Percentiles rank a stretch among this genome's conserved stretches.
These are phyloP conservation scores for Cladophialophora exuberans DNA, from an alignment of 2,329 filamentous ascomycete genomes.

Conservation along the genomic window DNA sequence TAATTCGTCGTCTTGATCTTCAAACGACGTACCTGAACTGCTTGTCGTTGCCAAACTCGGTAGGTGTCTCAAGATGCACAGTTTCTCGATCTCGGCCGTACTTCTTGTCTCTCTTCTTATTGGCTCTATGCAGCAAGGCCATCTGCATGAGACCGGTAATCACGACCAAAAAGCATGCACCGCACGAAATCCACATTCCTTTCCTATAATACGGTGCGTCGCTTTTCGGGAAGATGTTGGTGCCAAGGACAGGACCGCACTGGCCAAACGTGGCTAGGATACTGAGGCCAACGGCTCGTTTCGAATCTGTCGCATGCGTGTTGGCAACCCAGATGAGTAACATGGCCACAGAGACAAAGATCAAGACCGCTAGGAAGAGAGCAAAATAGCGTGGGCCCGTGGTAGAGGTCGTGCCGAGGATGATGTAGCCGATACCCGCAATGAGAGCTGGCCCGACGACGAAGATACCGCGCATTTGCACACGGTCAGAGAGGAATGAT, in stretches of 20 bases:
- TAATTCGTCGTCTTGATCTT: too few relatives aligned
- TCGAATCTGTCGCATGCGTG: conserved; percentile 29
- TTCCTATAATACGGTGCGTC: conserved; percentile 42
- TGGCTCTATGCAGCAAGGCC: conserved; percentile 16
- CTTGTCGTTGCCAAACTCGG: conserved; percentile 20
- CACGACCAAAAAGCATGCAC: conserved; percentile 35
- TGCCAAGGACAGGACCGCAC: conserved; percentile 74
- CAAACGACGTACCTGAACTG: conserved; percentile 25
- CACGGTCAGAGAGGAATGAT: conserved; percentile 66
- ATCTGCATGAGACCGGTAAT: conserved; percentile 22
- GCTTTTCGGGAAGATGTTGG: conserved; percentile 46
- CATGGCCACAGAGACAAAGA: conserved; percentile 71
- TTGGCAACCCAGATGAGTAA: conserved; percentile 70
- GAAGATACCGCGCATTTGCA: conserved; percentile 65
- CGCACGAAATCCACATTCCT: conserved; percentile 43
- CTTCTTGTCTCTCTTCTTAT: conserved; percentile 22
- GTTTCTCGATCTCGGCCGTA: conserved; percentile 22
- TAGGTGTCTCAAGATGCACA: conserved; percentile 20
- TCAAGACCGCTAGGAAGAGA: conserved; percentile 61
- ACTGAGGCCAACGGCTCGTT: conserved; percentile 38
- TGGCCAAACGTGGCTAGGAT: conserved; percentile 83
- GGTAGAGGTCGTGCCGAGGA: conserved; percentile 62
- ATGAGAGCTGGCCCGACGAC: conserved; percentile 60
- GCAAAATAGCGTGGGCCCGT: conserved; percentile 56
- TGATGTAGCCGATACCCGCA: conserved; percentile 65